phyloP scores from a whole-genome alignment of 2,329 filamentous ascomycete genomes.

The Sphaerulina populicola region DNA sequence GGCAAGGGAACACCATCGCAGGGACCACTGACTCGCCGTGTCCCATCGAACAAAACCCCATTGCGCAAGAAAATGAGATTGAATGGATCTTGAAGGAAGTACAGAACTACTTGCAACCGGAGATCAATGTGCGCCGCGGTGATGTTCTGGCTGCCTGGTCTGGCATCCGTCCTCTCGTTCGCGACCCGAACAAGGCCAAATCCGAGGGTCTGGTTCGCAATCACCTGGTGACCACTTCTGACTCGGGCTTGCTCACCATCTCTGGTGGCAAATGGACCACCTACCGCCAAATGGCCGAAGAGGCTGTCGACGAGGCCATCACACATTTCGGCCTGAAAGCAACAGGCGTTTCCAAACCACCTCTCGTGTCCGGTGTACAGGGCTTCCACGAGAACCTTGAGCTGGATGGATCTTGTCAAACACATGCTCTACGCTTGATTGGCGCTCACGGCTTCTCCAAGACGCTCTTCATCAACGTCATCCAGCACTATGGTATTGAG shows the following conservation, averaged over 20 bases:
- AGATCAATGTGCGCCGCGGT: constrained; percentile 74
- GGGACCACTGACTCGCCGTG: constrained; percentile 78
- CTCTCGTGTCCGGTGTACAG: constrained; percentile 60
- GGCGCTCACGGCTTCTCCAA: constrained; percentile 83
- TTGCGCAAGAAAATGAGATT: constrained; percentile 75
- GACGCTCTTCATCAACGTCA: constrained; percentile 87
- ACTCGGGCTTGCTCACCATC: constrained; percentile 72
- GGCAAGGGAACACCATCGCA: constrained; percentile 88
- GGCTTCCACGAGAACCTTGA: constrained; percentile 61
- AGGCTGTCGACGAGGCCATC: constrained; percentile 75
- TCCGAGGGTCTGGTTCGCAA: constrained; percentile 83
- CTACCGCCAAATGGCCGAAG: constrained; percentile 87
- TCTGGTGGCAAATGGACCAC: constrained; percentile 91
- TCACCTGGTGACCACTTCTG: constrained; percentile 72
- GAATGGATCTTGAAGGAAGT: constrained; percentile 82
- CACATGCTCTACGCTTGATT: constrained; percentile 70
- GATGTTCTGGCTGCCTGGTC: constrained; percentile 89
- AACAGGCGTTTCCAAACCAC: constrained; percentile 48
- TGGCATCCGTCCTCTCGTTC: constrained; percentile 76
- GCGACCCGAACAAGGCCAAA: constrained; percentile 75
- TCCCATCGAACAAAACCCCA: constrained; percentile 61
- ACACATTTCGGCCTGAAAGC: constrained; percentile 57
- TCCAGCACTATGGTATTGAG: constrained; percentile 86
- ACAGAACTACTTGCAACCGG: constrained; percentile 69
- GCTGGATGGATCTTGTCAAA: constrained; percentile 69